A percentile compares a stretch with the other conserved stretches of the same genome.
phyloP scores from a whole-genome alignment of 202 grass and related monocot genomes.

The Saccharum hybrid region DNA sequence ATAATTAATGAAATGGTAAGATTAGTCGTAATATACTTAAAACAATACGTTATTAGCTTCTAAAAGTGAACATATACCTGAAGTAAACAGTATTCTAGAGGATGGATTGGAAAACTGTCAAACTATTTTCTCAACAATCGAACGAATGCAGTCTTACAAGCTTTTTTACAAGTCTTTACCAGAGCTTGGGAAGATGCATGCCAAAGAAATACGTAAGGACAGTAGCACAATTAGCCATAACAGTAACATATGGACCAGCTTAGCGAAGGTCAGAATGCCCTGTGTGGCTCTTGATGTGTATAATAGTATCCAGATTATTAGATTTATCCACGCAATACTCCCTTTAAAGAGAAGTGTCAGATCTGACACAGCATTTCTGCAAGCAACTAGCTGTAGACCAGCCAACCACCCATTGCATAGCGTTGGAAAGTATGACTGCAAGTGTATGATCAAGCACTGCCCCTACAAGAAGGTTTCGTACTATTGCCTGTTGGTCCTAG shows the following conservation, averaged over 20 bases:
- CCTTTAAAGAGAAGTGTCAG: conserved; percentile 43
- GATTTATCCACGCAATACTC: conserved; percentile 19
- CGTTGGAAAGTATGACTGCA: conserved; percentile 43
- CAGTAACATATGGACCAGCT: conserved; percentile 23
- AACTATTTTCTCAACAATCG: background rate
- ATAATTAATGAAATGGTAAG: background rate
- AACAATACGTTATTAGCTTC: background rate
- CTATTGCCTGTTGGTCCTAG: conserved; percentile 35
- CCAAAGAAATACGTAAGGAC: conserved; percentile 20
- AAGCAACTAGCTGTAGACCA: conserved; percentile 50
- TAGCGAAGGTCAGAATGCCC: conserved; percentile 24
- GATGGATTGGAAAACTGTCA: background rate
- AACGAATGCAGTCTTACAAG: background rate
- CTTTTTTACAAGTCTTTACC: background rate
- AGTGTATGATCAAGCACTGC: conserved; percentile 47
- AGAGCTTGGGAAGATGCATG: conserved; percentile 33
- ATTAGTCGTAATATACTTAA: conserved; percentile 6
- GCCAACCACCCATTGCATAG: conserved; percentile 51
- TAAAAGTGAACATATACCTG: conserved; percentile 30
- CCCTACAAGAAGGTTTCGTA: conserved; percentile 46
- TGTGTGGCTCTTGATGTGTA: conserved; percentile 12
- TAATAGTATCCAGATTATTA: conserved; percentile 13
- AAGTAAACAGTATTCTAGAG: background rate
- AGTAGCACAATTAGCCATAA: conserved; percentile 21
- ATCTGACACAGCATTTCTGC: conserved; percentile 47